Base-by-base conservation (phyloP, 176 grass and related monocot genomes). In the Juncus effusus region DNA sequence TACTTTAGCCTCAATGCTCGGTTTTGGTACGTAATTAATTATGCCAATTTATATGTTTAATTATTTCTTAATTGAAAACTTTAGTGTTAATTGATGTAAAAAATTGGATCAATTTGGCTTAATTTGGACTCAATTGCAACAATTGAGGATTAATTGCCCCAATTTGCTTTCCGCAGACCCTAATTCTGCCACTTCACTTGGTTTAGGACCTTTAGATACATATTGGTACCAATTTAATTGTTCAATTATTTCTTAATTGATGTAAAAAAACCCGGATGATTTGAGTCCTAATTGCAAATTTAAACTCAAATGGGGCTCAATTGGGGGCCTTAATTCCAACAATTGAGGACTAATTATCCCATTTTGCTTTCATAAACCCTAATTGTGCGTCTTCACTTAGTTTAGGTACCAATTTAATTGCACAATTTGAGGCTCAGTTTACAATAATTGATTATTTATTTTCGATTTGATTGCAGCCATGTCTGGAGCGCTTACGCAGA, bases 1-100 rank as follows among this genome's bases (percentile, higher is more conserved):
- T 0, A 72, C 81, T 60, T 85, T 95, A 38, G 90, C 90, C 58
- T 89, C 90, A 0, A 77, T 85, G 0, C 57, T 95, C 5, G 90
- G 85, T 56, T 56, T 95, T 73, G 90, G 90, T 95, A 86, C 38
- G 38, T 3, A 36, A 16, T 13, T 19, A 13, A 16, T 13, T 19
- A 13, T 13, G 0, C 36, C 73, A 41, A 54, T 38, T 61, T 16
- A 8, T 3, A 49, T 62, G 16, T 64, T 57, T 10, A 54, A 3
- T 9, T 62, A 4, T 74, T 53, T 8, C 12, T 13, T 61, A 52
- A 36, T 50, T 54, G 37, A 12, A 47, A 40, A 56, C 54, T 5
- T 67, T 60, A 64, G 41, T 15, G 41, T 78, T 45, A 45, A 45
- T 47, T 47, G 44, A 47, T 47, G 44, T 47, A 47, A 47, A 47